These are phyloP conservation scores for Sophora flavescens DNA, from an alignment of 306 rosid species.

Conservation along the genomic window DNA sequence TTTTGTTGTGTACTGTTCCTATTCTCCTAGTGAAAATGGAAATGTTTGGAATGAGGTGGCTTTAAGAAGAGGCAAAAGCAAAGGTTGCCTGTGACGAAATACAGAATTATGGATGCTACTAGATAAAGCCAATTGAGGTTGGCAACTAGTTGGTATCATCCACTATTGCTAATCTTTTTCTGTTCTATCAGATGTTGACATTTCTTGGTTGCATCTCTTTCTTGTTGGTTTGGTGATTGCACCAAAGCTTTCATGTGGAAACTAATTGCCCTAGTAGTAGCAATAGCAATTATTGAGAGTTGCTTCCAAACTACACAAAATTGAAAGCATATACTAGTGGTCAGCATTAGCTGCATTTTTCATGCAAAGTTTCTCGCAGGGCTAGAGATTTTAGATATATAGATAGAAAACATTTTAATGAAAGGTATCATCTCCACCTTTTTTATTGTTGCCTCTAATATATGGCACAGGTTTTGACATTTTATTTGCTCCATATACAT, in stretches of 20 bases:
- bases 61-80: conserved; percentile 46
- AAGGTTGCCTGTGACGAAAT: conserved; percentile 36
- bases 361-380: conserved; percentile 22
- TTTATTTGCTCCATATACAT: conserved; percentile 3
- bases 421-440: neutral
- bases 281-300: conserved; percentile 44
- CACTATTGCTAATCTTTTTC: conserved; percentile 43
- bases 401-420: neutral
- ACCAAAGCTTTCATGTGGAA: conserved; percentile 46
- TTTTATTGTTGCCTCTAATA: neutral
- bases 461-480: neutral
- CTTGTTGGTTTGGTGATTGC: conserved; percentile 50
- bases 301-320: conserved; percentile 57
- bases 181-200: conserved; percentile 48
- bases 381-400: conserved; percentile 15
- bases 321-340: conserved; percentile 40
- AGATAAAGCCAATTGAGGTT: conserved; percentile 40
- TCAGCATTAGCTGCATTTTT: conserved; percentile 42
- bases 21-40: conserved; percentile 3
- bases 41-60: conserved; percentile 42
- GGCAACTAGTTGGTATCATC: conserved; percentile 48
- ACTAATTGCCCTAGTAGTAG: neutral
- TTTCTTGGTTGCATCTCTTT: conserved; percentile 42
- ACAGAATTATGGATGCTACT: conserved; percentile 37
- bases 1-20: conserved; percentile 32